phyloP scores from a whole-genome alignment of 2,329 filamentous ascomycete genomes.

The Thermoascus crustaceus region DNA sequence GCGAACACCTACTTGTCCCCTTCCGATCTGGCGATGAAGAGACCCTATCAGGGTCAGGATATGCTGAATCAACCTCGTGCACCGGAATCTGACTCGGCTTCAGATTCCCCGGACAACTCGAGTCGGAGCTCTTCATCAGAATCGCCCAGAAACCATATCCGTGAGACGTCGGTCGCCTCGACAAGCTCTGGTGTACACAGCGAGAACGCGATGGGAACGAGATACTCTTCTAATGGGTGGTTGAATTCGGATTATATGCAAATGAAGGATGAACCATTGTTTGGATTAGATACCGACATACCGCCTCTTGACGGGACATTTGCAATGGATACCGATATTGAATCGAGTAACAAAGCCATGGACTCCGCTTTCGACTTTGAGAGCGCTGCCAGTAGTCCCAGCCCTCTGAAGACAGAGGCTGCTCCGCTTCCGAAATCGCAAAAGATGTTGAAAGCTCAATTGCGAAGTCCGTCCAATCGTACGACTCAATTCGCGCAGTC shows the following conservation, averaged over 20 bases:
- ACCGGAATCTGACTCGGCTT: slow-evolving; percentile 31
- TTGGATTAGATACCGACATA: slow-evolving; percentile 30
- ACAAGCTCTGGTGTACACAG: slow-evolving; percentile 32
- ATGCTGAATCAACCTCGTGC: slow-evolving; percentile 25
- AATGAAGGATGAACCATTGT: slow-evolving; percentile 32
- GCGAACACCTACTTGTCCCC: slow-evolving; percentile 23
- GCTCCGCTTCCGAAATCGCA: slow-evolving; percentile 16
- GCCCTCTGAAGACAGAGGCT: slow-evolving; percentile 28
- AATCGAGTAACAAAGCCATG: slow-evolving; percentile 41
- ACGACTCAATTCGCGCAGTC: slow-evolving; percentile 13
- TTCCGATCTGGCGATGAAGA: slow-evolving; percentile 19
- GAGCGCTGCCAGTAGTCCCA: slow-evolving; percentile 40
- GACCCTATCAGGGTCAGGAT: slow-evolving; percentile 24
- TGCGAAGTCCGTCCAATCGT: slow-evolving; percentile 19
- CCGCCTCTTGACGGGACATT: slow-evolving; percentile 25
- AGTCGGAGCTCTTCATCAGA: slow-evolving; percentile 37
- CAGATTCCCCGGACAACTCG: slow-evolving; percentile 37
- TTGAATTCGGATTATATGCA: slow-evolving; percentile 27
- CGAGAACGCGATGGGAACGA: slow-evolving; percentile 23
- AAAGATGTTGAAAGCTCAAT: slow-evolving; percentile 18
- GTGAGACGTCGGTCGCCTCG: slow-evolving; percentile 34
- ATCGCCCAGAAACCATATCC: slow-evolving; percentile 33
- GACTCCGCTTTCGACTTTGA: slow-evolving; percentile 43
- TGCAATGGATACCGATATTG: slow-evolving; percentile 30
- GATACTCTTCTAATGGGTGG: slow-evolving; percentile 30